Conservation (phyloP, 2,329 filamentous ascomycete genomes). For the Exophiala lecanii-corni region DNA sequence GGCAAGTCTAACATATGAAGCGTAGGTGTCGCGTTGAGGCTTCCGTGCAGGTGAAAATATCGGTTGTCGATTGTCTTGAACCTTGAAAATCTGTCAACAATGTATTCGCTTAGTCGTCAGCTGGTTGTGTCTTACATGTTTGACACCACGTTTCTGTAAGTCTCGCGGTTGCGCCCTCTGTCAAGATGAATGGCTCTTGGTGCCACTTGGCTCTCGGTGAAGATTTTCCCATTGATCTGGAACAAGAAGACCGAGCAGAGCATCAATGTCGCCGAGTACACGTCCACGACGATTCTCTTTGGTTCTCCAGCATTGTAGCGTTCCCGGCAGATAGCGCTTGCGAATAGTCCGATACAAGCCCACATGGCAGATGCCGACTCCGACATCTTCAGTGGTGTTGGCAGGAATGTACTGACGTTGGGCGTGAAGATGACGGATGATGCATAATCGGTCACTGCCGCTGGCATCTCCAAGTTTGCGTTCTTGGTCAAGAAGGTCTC, state of each 20-base stretch:
- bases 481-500: conserved; percentile 1
- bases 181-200: conserved; percentile 2
- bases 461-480: conserved; percentile 2
- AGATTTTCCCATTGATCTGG: conserved; percentile 3
- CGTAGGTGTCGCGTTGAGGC: conserved; percentile 43
- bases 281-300: conserved; percentile 14
- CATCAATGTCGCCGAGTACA: conserved; percentile 6
- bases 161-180: conserved; percentile 4
- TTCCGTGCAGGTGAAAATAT: conserved; percentile 45
- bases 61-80: conserved; percentile 43
- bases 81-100: conserved; percentile 1
- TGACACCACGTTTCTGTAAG: background rate
- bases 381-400: conserved; percentile 4
- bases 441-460: conserved; percentile 4
- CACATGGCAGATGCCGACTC: conserved; percentile 3
- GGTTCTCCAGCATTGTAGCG: conserved; percentile 25
- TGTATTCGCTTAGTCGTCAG: background rate
- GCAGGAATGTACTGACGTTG: conserved; percentile 1
- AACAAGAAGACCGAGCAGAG: conserved; percentile 5
- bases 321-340: conserved; percentile 4
- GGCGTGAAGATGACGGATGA: conserved; percentile 4
- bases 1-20: conserved; percentile 35
- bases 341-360: conserved; percentile 3
- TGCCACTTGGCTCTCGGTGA: conserved; percentile 4
- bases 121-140: conserved; percentile 5